Evolutionary conservation across 1,139 yeast genomes (phyloP).

Genomic region (Blastobotrys aristatus): DNA sequence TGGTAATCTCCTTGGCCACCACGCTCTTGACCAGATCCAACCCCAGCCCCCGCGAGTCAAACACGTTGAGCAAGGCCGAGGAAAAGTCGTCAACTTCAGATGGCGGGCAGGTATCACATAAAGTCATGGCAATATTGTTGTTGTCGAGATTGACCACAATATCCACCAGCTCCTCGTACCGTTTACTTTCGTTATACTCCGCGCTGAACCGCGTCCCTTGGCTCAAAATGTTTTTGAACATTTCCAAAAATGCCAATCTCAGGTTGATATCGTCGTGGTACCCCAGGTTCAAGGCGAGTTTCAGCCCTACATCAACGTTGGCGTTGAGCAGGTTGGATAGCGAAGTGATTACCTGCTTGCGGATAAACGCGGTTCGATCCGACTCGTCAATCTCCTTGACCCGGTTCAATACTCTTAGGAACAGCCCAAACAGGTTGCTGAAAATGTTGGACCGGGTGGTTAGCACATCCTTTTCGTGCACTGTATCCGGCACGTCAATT

Average conservation of each 20-base stretch:
- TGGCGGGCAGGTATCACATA: slow-evolving; percentile 49
- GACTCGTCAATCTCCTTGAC: slow-evolving; percentile 35
- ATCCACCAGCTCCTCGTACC: slow-evolving; percentile 32
- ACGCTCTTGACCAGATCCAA: slow-evolving; percentile 54
- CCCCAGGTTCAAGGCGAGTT: slow-evolving; percentile 72
- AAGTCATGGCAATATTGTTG: slow-evolving; percentile 21
- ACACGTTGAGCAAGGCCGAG: slow-evolving; percentile 59
- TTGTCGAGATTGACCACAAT: slow-evolving; percentile 17
- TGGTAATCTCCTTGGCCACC: slow-evolving; percentile 57
- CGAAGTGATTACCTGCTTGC: slow-evolving; percentile 63
- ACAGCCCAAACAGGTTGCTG: slow-evolving; percentile 65
- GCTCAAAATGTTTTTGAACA: slow-evolving; percentile 63
- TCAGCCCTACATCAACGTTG: slow-evolving; percentile 74
- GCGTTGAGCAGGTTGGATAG: slow-evolving; percentile 65
- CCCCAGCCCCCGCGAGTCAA: slow-evolving; percentile 49
- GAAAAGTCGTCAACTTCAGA: slow-evolving; percentile 72
- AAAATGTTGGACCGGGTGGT: slow-evolving; percentile 62
- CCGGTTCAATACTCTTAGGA: slow-evolving; percentile 65
- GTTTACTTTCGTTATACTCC: slow-evolving; percentile 33
- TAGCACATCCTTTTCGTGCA: slow-evolving; percentile 46
- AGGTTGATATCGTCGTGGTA: slow-evolving; percentile 63
- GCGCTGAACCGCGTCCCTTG: slow-evolving; percentile 35
- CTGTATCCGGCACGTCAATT: slow-evolving; percentile 34
- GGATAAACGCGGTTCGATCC: slow-evolving; percentile 17
- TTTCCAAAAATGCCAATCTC: slow-evolving; percentile 68